A percentile compares a stretch with the other conserved stretches of the same genome.
These are phyloP conservation scores for Geotrichum macrosporum DNA, from an alignment of 1,139 yeast genomes.

Conservation along the genomic window DNA sequence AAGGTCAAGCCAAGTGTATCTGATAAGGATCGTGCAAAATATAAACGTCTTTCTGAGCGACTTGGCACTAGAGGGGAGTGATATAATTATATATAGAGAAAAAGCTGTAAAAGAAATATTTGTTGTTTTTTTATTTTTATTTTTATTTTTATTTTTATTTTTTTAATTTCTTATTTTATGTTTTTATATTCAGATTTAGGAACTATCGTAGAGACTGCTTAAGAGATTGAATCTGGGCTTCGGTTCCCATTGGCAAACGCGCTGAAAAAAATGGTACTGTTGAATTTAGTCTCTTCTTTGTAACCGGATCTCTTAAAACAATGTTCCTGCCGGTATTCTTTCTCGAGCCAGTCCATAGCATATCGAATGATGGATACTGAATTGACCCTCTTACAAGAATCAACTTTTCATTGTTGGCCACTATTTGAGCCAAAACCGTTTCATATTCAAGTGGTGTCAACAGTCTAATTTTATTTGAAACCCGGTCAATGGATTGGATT, in stretches of 20 bases:
- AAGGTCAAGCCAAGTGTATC: conserved; percentile 87
- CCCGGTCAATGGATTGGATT: conserved; percentile 49
- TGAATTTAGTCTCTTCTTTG: neutral
- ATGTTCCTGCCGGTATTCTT: neutral
- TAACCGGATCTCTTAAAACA: neutral
- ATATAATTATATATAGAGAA: no score
- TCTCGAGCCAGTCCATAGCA: conserved; percentile 30
- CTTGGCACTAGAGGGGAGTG: conserved; percentile 30
- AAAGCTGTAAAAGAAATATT: no score
- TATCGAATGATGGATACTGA: conserved; percentile 50
- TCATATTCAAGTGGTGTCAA: conserved; percentile 48
- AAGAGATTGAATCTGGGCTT: conserved; percentile 7
- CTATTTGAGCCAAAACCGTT: conserved; percentile 23
- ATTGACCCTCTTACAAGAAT: conserved; percentile 63
- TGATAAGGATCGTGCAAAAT: conserved; percentile 74
- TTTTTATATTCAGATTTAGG: neutral
- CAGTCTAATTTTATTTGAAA: conserved; percentile 46
- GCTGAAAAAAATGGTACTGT: conserved; percentile 8
- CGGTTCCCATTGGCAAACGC: conserved; percentile 11
- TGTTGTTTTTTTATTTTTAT: neutral
- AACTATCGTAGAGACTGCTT: neutral
- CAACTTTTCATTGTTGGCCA: conserved; percentile 29
- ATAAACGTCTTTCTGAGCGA: conserved; percentile 44
- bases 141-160: no score
- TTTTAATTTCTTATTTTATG: neutral